phyloP scores from a whole-genome alignment of 2,329 filamentous ascomycete genomes.

The Fusarium succisae region DNA sequence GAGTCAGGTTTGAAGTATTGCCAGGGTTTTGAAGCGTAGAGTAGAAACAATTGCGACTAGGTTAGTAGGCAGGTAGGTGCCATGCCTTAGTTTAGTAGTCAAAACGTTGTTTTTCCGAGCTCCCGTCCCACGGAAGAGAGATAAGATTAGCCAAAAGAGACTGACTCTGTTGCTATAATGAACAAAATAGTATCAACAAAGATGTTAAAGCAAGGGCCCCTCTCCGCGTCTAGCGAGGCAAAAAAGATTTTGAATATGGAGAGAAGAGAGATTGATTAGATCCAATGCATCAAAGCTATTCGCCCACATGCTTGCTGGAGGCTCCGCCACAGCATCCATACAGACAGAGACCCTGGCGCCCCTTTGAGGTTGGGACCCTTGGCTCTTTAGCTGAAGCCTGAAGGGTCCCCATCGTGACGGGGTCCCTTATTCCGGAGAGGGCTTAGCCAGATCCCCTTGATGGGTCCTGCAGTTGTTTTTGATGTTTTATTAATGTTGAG shows the following conservation, averaged over 20 bases:
- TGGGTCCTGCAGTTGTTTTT: conserved; percentile 2
- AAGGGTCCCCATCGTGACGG: neutral
- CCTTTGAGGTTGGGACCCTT: neutral
- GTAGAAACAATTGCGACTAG: conserved; percentile 22
- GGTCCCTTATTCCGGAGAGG: neutral
- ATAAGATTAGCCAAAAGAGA: neutral
- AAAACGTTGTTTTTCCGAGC: conserved; percentile 31
- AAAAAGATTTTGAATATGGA: neutral
- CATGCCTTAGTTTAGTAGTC: neutral
- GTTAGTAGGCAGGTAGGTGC: neutral
- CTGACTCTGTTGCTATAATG: neutral
- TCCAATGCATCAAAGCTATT: conserved; percentile 24
- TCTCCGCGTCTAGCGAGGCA: conserved; percentile 3
- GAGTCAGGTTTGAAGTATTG: conserved; percentile 17
- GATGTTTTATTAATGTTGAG: neutral
- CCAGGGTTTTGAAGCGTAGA: conserved; percentile 18
- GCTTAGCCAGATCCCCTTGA: conserved; percentile 16
- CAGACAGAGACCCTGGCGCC: conserved; percentile 5
- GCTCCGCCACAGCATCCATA: conserved; percentile 10
- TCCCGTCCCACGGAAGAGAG: conserved; percentile 9
- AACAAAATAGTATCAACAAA: neutral
- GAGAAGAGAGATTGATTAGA: conserved; percentile 36
- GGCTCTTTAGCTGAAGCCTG: conserved; percentile 7
- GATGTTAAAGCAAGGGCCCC: neutral
- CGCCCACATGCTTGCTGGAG: conserved; percentile 21